Conservation (phyloP, 2,329 filamentous ascomycete species). For the Alternaria dauci region DNA sequence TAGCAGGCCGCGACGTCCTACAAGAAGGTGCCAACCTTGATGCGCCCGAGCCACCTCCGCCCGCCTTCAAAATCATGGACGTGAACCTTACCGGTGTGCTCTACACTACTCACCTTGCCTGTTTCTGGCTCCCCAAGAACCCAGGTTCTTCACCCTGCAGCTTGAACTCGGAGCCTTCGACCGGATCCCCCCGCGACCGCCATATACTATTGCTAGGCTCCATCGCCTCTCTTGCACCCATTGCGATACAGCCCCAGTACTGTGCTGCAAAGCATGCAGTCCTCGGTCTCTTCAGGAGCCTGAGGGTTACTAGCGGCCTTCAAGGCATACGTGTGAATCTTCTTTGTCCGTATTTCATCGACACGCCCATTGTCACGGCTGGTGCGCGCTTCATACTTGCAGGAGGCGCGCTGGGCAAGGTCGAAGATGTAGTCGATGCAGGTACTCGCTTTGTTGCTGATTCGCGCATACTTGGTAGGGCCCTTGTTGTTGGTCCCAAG, state of each 20-base stretch:
- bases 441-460: conserved; percentile 69
- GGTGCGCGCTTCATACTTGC: conserved; percentile 62
- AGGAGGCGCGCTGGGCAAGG: conserved; percentile 62
- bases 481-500: conserved; percentile 66
- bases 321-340: conserved; percentile 69
- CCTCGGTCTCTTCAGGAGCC: conserved; percentile 68
- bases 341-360: conserved; percentile 72
- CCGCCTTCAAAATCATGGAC: conserved; percentile 63
- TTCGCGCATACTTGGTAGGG: conserved; percentile 64
- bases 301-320: conserved; percentile 60
- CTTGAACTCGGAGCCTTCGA: conserved; percentile 40
- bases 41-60: conserved; percentile 58
- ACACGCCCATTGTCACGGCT: conserved; percentile 65
- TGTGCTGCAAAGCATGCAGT: conserved; percentile 71
- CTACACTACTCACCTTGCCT: conserved; percentile 71
- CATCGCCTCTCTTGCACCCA: conserved; percentile 61
- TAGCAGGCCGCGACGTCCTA: conserved; percentile 58
- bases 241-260: conserved; percentile 62
- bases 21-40: conserved; percentile 59
- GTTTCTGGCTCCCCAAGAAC: conserved; percentile 65
- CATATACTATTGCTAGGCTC: conserved; percentile 71
- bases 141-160: conserved; percentile 52
- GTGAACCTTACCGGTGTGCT: conserved; percentile 71
- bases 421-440: conserved; percentile 70
- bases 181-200: conserved; percentile 56